These are phyloP conservation scores for Jacaranda copaia DNA, from an alignment of 257 asterid genomes.

Conservation along the genomic window DNA sequence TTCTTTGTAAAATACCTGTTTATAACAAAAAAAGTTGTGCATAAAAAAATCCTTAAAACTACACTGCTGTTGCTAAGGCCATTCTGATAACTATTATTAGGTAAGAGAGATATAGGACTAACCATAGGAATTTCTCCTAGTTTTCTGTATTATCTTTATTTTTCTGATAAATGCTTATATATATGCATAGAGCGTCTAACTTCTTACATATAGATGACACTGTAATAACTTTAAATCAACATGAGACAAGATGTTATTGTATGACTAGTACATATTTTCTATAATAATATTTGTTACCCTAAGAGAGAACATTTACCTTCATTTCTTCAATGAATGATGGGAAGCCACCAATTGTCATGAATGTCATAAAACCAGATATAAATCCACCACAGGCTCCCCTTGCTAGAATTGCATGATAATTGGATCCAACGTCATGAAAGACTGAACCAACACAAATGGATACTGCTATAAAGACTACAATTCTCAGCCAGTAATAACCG, in stretches of 20 bases:
- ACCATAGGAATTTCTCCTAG: no score
- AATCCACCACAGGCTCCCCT: conserved; percentile 93
- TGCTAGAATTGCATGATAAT: conserved; percentile 60
- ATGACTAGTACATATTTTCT: background rate
- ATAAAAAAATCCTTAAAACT: conserved; percentile 9
- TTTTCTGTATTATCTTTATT: no score
- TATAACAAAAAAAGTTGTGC: conserved; percentile 10
- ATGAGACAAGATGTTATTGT: background rate
- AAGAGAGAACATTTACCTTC: conserved; percentile 54
- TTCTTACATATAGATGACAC: no score
- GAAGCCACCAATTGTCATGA: conserved; percentile 97
- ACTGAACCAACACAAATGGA: conserved; percentile 80
- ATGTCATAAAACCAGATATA: conserved; percentile 87
- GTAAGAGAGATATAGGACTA: background rate
- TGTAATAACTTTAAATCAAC: no score
- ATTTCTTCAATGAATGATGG: conserved; percentile 96
- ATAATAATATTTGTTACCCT: background rate
- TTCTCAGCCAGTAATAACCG: conserved; percentile 90
- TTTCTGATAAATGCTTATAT: no score
- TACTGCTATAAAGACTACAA: conserved; percentile 60
- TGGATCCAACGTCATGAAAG: conserved; percentile 70
- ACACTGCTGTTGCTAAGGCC: background rate
- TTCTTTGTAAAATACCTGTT: conserved; percentile 80
- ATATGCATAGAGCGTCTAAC: no score
- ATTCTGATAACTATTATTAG: background rate